Evolutionary conservation across 768 basidiomycete genomes (phyloP), one percentile per base, ranked within the genome.

Genomic region (Pisolithus orientalis): DNA sequence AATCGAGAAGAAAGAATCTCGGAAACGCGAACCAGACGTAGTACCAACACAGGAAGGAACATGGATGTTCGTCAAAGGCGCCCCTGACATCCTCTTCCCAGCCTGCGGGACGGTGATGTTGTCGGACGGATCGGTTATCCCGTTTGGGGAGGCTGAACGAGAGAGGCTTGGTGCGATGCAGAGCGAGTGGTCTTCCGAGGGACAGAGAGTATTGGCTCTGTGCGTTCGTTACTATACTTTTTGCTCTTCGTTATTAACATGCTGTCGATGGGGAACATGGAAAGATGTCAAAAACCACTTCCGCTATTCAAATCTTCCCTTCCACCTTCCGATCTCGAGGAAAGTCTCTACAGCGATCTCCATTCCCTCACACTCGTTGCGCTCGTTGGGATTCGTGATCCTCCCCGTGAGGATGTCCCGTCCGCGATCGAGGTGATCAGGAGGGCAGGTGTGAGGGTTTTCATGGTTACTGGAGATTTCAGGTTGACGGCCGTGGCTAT

Each of bases 381-480:
- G 24, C 68, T 83, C 1, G 70, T 76, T 5, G 79, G 80, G 24
- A 75, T 83, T 49, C 72, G 73, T 54, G 81, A 83, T 51, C 81
- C 81, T 4, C 80, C 80, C 9, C 71, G 80, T 25, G 64, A 71
- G 10, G 75, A 81, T 49, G 74, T 75, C n/a, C 69, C 71, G 2
- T 65, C 63, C 0, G 73, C 81, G 6, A 76, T 83, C 2, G 55
- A 67, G 3, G 66, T 74, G 44, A 78, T 76, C 57, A 65, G 75
- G 24, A 62, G 66, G 47, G 81, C 81, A 0, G 80, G 81, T 21
- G 73, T 79, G 45, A 71, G 74, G 24, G 74, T 80, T 16, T 74
- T 78, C 53, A 81, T 82, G 78, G 70, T 82, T 24, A 82, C 80
- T 0, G 80, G 80, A 44, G 80, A 81, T 59, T 79, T 79, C 62